These are phyloP conservation scores for Gloeophyllum trabeum DNA, from an alignment of 768 basidiomycete genomes.

Conservation along the genomic window DNA sequence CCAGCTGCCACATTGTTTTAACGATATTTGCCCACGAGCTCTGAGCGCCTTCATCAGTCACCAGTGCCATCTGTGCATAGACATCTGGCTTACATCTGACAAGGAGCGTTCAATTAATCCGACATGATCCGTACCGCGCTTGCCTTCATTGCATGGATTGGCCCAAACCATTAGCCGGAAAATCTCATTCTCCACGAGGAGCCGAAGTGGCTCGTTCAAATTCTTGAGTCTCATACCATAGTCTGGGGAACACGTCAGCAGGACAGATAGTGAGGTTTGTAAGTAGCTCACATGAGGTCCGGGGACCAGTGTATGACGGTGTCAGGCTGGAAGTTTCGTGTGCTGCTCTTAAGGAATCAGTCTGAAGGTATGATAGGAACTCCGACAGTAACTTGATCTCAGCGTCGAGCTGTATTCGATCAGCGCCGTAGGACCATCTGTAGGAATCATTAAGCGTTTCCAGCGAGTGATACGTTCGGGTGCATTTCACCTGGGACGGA, in stretches of 20 bases:
- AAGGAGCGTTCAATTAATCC: slow-evolving; percentile 46
- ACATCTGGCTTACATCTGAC: slow-evolving; percentile 40
- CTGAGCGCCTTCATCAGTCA: slow-evolving; percentile 21
- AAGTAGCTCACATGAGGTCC: slow-evolving; percentile 18
- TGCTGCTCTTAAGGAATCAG: slow-evolving; percentile 55
- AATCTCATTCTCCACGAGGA: slow-evolving; percentile 88
- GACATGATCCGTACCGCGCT: slow-evolving; percentile 52
- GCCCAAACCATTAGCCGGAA: slow-evolving; percentile 80
- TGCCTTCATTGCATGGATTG: slow-evolving; percentile 73
- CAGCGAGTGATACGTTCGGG: neutral
- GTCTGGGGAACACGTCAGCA: slow-evolving; percentile 23
- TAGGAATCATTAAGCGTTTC: neutral
- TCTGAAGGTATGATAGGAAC: slow-evolving; percentile 66
- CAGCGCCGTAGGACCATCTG: slow-evolving; percentile 96
- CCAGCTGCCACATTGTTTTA: slow-evolving; percentile 69
- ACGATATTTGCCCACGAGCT: slow-evolving; percentile 55
- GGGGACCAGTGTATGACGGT: slow-evolving; percentile 26
- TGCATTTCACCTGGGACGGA: slow-evolving; percentile 72
- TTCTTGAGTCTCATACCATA: slow-evolving; percentile 51
- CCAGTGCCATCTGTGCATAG: neutral
- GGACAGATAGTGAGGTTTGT: slow-evolving; percentile 14
- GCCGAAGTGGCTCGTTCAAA: slow-evolving; percentile 62
- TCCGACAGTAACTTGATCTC: slow-evolving; percentile 84
- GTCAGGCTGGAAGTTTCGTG: slow-evolving; percentile 52
- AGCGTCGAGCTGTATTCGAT: slow-evolving; percentile 79